These are phyloP conservation scores for Coffea eugenioides DNA, from an alignment of 257 asterid genomes.

Conservation along the genomic window DNA sequence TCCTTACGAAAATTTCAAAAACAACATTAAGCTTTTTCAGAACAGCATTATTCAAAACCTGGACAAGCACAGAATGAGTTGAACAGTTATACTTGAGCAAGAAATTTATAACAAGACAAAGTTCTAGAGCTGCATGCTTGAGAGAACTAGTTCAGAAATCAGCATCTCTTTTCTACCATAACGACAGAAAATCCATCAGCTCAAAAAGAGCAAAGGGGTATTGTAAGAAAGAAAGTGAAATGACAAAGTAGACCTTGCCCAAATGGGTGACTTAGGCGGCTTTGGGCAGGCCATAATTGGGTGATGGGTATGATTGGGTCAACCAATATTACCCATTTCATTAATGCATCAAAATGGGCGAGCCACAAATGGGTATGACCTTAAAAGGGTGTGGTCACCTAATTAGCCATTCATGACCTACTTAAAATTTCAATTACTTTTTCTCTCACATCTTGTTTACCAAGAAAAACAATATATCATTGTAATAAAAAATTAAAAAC, in stretches of 20 bases:
- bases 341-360: too few relatives aligned
- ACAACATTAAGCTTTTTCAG: background rate
- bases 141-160: background rate
- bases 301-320: too few relatives aligned
- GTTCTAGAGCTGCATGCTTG: background rate
- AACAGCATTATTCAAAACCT: background rate
- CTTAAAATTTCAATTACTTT: too few relatives aligned
- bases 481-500: too few relatives aligned
- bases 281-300: too few relatives aligned
- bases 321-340: too few relatives aligned
- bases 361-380: too few relatives aligned
- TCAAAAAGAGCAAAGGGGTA: background rate
- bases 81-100: background rate
- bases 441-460: too few relatives aligned
- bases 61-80: background rate
- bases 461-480: too few relatives aligned
- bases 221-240: background rate
- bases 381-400: too few relatives aligned
- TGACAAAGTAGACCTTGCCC: background rate
- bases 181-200: background rate
- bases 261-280: too few relatives aligned
- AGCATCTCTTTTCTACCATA: background rate
- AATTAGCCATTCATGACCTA: too few relatives aligned
- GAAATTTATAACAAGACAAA: background rate
- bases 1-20: background rate